phyloP scores from a whole-genome alignment of 148 eudicot species.

The Talinum fruticosum region DNA sequence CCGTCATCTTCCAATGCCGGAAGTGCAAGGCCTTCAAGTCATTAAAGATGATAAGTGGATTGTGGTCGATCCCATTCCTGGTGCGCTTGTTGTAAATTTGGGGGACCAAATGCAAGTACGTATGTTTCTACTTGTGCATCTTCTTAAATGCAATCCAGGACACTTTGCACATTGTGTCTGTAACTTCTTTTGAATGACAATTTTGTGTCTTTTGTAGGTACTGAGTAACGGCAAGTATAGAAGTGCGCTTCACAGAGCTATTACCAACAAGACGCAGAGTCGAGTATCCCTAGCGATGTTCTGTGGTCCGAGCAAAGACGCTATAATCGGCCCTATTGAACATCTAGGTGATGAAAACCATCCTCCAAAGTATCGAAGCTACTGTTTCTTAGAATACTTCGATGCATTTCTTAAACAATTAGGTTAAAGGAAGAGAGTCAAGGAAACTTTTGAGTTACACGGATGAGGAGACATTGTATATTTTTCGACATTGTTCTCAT shows the following conservation, averaged over 20 bases:
- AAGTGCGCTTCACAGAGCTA: slow-evolving; percentile 26
- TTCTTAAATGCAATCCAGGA: too few relatives aligned
- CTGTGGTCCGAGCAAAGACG: slow-evolving; percentile 21
- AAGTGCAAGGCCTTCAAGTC: slow-evolving; percentile 29
- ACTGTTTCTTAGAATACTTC: background rate
- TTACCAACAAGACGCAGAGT: slow-evolving; percentile 14
- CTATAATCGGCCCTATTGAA: slow-evolving; percentile 12
- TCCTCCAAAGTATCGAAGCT: background rate
- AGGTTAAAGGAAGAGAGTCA: background rate
- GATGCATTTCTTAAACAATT: background rate
- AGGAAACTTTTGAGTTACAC: background rate
- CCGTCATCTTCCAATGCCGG: slow-evolving; percentile 38
- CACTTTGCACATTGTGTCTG: too few relatives aligned
- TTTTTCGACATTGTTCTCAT: too few relatives aligned
- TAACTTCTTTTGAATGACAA: too few relatives aligned
- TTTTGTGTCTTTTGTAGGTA: too few relatives aligned
- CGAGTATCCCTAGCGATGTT: slow-evolving; percentile 22
- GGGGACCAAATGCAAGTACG: too few relatives aligned
- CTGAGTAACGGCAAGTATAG: slow-evolving; percentile 30
- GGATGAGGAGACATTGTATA: too few relatives aligned
- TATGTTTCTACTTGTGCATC: too few relatives aligned
- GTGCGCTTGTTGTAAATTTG: too few relatives aligned
- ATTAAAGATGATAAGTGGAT: slow-evolving; percentile 23
- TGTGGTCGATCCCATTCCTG: too few relatives aligned
- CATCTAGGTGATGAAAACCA: background rate